Evolutionary conservation across 257 asterid species (phyloP).

Genomic region (Catharanthus roseus): DNA sequence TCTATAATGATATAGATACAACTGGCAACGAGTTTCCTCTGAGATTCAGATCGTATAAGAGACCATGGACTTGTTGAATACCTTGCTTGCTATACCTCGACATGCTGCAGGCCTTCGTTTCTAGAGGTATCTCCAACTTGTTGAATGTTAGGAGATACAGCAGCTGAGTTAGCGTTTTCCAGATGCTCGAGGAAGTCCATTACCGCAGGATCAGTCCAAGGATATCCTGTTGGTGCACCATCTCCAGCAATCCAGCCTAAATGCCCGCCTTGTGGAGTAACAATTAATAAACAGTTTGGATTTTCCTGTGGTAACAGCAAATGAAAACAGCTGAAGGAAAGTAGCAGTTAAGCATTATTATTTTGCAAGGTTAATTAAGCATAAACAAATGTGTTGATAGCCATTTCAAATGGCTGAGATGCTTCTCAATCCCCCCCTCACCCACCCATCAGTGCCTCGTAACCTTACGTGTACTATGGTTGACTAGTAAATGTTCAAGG

Average conservation of each 20-base stretch:
- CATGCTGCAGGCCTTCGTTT: constrained; percentile 4
- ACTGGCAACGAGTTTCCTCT: background rate
- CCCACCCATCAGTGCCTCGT: too few relatives aligned
- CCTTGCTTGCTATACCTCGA: constrained; percentile 1
- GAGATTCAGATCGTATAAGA: background rate
- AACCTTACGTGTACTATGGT: background rate
- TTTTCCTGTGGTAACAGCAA: constrained; percentile 54
- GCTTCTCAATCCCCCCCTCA: too few relatives aligned
- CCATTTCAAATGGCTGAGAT: background rate
- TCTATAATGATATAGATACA: too few relatives aligned
- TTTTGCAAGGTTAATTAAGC: background rate
- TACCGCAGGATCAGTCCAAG: constrained; percentile 85
- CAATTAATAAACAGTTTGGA: constrained; percentile 67
- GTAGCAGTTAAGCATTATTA: background rate
- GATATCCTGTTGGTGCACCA: constrained; percentile 77
- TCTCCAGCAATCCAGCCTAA: constrained; percentile 97
- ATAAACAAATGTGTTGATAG: background rate
- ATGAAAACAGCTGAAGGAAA: background rate
- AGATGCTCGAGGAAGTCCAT: constrained; percentile 84
- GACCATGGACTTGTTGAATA: background rate
- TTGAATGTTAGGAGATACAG: background rate
- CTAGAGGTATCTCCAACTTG: background rate
- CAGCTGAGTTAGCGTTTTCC: constrained; percentile 36
- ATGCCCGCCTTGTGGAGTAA: constrained; percentile 95
- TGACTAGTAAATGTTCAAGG: background rate